Conservation (phyloP, 2,329 filamentous ascomycete species). For the Phyllosticta citriasiana region DNA sequence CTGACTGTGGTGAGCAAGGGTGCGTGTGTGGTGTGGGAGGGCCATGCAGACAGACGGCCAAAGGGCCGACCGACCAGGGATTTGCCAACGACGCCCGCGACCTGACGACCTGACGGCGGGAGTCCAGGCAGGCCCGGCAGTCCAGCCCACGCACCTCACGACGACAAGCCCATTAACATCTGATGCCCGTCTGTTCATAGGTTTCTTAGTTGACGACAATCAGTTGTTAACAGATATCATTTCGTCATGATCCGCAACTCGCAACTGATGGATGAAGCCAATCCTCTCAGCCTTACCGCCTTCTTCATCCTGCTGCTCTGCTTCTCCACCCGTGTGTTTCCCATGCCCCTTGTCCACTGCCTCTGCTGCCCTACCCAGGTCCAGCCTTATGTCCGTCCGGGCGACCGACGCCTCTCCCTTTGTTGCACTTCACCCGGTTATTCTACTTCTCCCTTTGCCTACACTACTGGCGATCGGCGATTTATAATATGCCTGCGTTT, state of each 20-base stretch:
- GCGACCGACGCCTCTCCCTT: background rate
- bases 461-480: background rate
- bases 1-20: no score
- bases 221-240: no score
- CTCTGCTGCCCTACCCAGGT: background rate
- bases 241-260: no score
- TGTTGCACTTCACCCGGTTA: background rate
- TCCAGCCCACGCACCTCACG: no score
- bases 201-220: no score
- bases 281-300: background rate
- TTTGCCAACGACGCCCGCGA: no score
- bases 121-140: no score
- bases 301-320: background rate
- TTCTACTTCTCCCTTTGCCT: background rate
- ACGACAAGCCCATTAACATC: no score
- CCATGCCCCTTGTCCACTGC: background rate
- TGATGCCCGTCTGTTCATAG: no score
- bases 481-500: background rate
- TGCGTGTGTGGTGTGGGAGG: no score
- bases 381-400: background rate
- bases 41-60: background rate
- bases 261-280: no score
- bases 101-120: no score
- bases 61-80: background rate
- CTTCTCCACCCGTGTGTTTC: background rate